These are phyloP conservation scores for Vicia villosa DNA, from an alignment of 306 rosid genomes.

Conservation along the genomic window DNA sequence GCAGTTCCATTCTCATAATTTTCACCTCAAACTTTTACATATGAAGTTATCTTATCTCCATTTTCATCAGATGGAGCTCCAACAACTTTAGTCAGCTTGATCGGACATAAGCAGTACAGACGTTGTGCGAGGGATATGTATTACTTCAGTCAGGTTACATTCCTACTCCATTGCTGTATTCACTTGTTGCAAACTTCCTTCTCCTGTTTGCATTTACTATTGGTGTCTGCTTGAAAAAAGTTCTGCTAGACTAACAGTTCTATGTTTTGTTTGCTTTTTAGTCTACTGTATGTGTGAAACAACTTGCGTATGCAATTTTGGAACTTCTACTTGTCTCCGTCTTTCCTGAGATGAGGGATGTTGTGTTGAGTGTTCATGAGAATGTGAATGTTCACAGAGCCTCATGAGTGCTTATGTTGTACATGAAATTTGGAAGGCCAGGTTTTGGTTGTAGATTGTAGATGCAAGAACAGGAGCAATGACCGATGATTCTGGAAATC, in stretches of 20 bases:
- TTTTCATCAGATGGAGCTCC: slow-evolving; percentile 87
- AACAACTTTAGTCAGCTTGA: slow-evolving; percentile 81
- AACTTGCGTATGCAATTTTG: slow-evolving; percentile 76
- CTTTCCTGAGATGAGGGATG: slow-evolving; percentile 83
- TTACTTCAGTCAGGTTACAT: slow-evolving; percentile 84
- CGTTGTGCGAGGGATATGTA: slow-evolving; percentile 92
- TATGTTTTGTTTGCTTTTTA: slow-evolving; percentile 29
- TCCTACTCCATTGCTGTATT: slow-evolving; percentile 3
- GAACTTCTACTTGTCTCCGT: slow-evolving; percentile 71
- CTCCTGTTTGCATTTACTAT: background rate
- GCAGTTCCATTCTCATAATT: slow-evolving; percentile 14
- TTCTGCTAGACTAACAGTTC: slow-evolving; percentile 31
- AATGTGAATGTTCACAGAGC: slow-evolving; percentile 49
- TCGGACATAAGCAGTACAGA: slow-evolving; percentile 83
- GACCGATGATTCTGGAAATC: slow-evolving; percentile 1
- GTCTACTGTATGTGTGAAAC: slow-evolving; percentile 87
- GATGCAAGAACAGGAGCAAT: background rate
- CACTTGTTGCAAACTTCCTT: slow-evolving; percentile 24
- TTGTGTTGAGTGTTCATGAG: slow-evolving; percentile 63
- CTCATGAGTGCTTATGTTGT: slow-evolving; percentile 42
- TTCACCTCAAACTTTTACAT: slow-evolving; percentile 18
- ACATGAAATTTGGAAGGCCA: slow-evolving; percentile 31
- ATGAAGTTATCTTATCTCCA: slow-evolving; percentile 26
- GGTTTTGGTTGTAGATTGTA: slow-evolving; percentile 14
- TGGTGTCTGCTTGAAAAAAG: background rate